Evolutionary conservation across 805 yeast species (phyloP).

Genomic region (Wickerhamomyces pijperi): DNA sequence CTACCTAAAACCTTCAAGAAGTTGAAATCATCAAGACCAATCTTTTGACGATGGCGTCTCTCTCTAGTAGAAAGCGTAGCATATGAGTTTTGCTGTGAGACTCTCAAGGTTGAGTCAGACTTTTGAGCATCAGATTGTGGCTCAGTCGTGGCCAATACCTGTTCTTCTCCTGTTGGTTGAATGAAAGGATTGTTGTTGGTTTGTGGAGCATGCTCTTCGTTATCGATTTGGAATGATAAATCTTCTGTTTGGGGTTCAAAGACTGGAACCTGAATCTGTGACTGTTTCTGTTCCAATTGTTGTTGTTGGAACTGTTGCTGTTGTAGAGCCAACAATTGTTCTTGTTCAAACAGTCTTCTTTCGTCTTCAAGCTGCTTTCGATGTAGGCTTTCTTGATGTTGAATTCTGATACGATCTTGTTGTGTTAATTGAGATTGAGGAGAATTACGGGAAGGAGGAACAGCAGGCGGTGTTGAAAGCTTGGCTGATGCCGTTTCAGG

Average conservation of each 20-base stretch:
- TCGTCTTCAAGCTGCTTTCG: constrained; percentile 7
- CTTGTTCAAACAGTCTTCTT: constrained; percentile 10
- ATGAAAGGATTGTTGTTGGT: background rate
- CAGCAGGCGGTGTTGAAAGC: constrained; percentile 5
- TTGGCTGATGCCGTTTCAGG: too few species aligned
- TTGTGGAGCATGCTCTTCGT: constrained; percentile 2
- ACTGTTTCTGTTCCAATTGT: constrained; percentile 15
- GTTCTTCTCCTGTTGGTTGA: background rate
- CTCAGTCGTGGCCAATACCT: too few species aligned
- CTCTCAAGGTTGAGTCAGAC: background rate
- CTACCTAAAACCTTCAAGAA: constrained; percentile 92
- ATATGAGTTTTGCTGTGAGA: background rate
- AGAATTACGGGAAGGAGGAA: constrained; percentile 1
- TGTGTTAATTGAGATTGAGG: constrained; percentile 1
- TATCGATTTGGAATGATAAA: constrained; percentile 9
- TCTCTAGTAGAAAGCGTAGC: constrained; percentile 1
- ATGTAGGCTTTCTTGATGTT: constrained; percentile 1
- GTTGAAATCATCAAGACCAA: constrained; percentile 91
- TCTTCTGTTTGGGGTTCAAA: constrained; percentile 11
- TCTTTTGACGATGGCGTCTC: constrained; percentile 44
- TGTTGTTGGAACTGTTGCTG: constrained; percentile 10
- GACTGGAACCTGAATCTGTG: too few species aligned
- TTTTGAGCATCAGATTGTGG: too few species aligned
- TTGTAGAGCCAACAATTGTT: constrained; percentile 5
- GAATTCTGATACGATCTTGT: background rate